Conservation (phyloP, 495 filamentous ascomycete genomes). For the Penicillium psychrofluorescens region DNA sequence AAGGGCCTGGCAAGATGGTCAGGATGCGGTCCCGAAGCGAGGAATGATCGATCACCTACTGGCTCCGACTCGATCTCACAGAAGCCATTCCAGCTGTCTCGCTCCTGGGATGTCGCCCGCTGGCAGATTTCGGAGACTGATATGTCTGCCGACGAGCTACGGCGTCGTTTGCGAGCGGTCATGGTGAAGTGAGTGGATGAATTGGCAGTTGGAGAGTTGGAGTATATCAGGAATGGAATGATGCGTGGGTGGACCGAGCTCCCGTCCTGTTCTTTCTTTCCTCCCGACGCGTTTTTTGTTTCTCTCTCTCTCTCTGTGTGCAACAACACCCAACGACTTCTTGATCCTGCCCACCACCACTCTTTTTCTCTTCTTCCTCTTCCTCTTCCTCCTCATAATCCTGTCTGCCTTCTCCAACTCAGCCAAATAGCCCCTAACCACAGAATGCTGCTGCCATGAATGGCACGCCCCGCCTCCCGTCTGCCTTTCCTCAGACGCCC, state of each 20-base stretch:
- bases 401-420: slow-evolving; percentile 1
- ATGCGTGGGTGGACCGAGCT: slow-evolving; percentile 22
- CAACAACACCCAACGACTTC: too few relatives aligned
- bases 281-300: neutral
- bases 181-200: slow-evolving; percentile 14
- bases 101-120: slow-evolving; percentile 35
- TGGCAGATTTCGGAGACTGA: slow-evolving; percentile 21
- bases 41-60: slow-evolving; percentile 34
- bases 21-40: neutral
- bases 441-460: slow-evolving; percentile 56
- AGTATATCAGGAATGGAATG: neutral
- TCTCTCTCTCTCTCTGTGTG: too few relatives aligned
- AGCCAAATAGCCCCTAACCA: slow-evolving; percentile 16
- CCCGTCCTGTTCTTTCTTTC: slow-evolving; percentile 16
- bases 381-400: slow-evolving; percentile 1
- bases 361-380: neutral
- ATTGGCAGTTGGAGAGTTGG: slow-evolving; percentile 4
- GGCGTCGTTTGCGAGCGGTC: slow-evolving; percentile 24
- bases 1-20: slow-evolving; percentile 46
- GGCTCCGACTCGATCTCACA: slow-evolving; percentile 90
- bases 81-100: slow-evolving; percentile 63
- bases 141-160: slow-evolving; percentile 10
- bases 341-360: too few relatives aligned
- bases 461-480: slow-evolving; percentile 64
- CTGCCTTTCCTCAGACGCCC: slow-evolving; percentile 63